Evolutionary conservation across 805 yeast genomes (phyloP), one percentile per base, ranked within the genome.

Genomic region (Ogataea zsoltii): DNA sequence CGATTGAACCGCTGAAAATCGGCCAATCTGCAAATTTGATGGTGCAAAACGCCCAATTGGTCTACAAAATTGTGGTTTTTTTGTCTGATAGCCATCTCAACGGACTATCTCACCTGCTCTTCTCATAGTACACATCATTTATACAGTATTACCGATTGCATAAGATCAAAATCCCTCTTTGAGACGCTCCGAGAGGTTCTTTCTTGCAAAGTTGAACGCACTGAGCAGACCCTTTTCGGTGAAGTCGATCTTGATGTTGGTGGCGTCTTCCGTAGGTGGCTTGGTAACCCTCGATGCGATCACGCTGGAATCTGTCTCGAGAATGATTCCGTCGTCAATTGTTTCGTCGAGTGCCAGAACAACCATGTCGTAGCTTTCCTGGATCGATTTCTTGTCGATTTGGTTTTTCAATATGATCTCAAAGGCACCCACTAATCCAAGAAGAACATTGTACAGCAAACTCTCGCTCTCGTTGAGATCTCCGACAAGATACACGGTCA

Each of bases 261-360:
- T 71, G 25, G 68, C 70, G 56, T 89, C 96, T 53, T 76, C 80
- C 28, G 80, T 67, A 37, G 97, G 96, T 26, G 94, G 83, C 48
- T 81, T 79, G n/a, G 98, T 87, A 19, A 91, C 96, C 68, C 99
- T 80, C 13, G 95, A 80, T 2, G 92, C 91, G 56, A 94, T 87
- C 33, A 88, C 82, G 29, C 85, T 80, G 4, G 96, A 82, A 60
- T 94, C 97, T 21, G 90, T 85, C 66, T 94, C 97, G 55, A 94
- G 75, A 45, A 94, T 82, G 52, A 94, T 81, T 33, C 98, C 99
- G 62, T 91, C 96, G 63, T 94, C 99, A 40, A 94, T 74, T 9
- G 95, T 77, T 68, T 94, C 98, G 66, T 94, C 99, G 35, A 91
- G 78, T 3, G 95, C 88, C 64, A 94, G 76, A 35, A 88, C 74